These are phyloP conservation scores for Pseudocercospora crystallina DNA, from an alignment of 2,329 filamentous ascomycete species.

Conservation along the genomic window DNA sequence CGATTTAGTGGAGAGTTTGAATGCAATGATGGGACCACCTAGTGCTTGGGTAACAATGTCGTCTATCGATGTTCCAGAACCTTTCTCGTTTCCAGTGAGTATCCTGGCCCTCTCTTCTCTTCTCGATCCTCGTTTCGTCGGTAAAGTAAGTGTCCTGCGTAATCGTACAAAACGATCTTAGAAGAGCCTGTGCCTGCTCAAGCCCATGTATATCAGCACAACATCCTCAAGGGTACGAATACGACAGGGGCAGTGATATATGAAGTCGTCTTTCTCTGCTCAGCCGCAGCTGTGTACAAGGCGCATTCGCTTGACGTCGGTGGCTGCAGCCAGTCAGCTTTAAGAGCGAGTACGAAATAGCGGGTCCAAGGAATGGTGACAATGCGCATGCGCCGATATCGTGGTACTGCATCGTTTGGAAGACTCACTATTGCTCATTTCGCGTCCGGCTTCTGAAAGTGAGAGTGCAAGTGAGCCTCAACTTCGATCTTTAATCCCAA, in stretches of 20 bases:
- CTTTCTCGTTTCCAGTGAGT: too few species aligned
- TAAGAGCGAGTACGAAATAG: conserved; percentile 2
- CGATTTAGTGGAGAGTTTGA: neutral
- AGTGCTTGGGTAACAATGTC: too few species aligned
- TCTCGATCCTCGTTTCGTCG: neutral
- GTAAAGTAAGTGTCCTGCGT: neutral
- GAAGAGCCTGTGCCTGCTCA: neutral
- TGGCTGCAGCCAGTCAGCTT: neutral
- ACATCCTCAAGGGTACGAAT: neutral
- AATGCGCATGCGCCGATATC: too few species aligned
- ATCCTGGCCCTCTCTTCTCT: too few species aligned
- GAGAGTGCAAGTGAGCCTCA: too few species aligned
- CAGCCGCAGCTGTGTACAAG: conserved; percentile 1
- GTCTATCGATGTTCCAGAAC: too few species aligned
- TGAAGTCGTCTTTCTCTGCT: neutral
- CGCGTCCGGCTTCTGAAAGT: too few species aligned
- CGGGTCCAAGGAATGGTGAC: too few species aligned
- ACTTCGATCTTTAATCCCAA: too few species aligned
- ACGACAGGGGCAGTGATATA: conserved; percentile 4
- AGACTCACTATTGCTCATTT: too few species aligned
- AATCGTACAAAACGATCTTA: neutral
- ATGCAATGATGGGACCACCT: neutral
- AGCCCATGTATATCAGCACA: neutral
- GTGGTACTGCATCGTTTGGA: too few species aligned
- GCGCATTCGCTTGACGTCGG: neutral